phyloP scores from a whole-genome alignment of 2,329 filamentous ascomycete genomes.

The Fusarium lateritium region DNA sequence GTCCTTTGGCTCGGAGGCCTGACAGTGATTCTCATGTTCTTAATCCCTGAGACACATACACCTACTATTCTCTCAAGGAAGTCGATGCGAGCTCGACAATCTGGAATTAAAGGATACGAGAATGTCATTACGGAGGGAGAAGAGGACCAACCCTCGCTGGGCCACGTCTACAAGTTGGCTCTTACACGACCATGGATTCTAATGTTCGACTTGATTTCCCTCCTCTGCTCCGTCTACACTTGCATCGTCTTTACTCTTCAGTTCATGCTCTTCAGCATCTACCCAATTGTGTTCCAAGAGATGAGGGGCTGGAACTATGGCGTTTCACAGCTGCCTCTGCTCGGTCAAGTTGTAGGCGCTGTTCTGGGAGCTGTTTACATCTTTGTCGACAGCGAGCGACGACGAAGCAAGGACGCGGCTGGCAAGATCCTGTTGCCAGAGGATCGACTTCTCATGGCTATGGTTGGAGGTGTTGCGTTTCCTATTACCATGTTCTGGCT shows the following conservation, averaged over 20 bases:
- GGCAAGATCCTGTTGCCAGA: constrained; percentile 61
- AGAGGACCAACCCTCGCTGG: constrained; percentile 58
- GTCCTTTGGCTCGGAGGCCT: constrained; percentile 60
- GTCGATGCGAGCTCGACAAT: constrained; percentile 64
- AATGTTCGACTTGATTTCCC: constrained; percentile 67
- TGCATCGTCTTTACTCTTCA: constrained; percentile 66
- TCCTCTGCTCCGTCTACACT: constrained; percentile 67
- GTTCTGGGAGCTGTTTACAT: constrained; percentile 60
- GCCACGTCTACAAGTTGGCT: constrained; percentile 64
- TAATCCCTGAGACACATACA: constrained; percentile 71
- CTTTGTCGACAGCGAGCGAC: constrained; percentile 56
- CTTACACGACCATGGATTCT: constrained; percentile 69
- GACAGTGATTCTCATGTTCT: constrained; percentile 64
- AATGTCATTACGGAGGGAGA: constrained; percentile 66
- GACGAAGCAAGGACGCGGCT: constrained; percentile 55
- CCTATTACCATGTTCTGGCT: constrained; percentile 75
- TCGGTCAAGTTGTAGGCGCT: constrained; percentile 66
- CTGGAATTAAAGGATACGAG: constrained; percentile 67
- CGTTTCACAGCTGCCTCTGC: constrained; percentile 65
- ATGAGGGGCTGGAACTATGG: constrained; percentile 68
- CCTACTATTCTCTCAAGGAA: constrained; percentile 67
- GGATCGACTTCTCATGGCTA: constrained; percentile 72
- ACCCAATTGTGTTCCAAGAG: constrained; percentile 68
- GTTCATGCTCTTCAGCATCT: constrained; percentile 73
- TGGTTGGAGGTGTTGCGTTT: constrained; percentile 66